These are phyloP conservation scores for Cystofilobasidium capitatum DNA, from an alignment of 768 basidiomycete species.

Conservation along the genomic window DNA sequence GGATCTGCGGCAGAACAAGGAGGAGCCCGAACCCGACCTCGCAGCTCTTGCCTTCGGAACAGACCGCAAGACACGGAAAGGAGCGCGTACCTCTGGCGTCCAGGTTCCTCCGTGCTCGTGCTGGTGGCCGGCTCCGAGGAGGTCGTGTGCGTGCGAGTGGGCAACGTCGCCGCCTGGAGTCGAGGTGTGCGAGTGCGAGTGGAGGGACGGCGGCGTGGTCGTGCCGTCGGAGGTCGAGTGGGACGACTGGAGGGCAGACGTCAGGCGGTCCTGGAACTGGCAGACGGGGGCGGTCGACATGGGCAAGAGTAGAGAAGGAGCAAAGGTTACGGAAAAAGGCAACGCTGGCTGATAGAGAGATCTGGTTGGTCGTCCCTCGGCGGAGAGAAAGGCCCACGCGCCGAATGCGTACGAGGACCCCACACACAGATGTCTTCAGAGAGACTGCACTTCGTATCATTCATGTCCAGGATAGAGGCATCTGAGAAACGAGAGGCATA, in stretches of 20 bases:
- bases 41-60: too few relatives aligned
- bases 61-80: background rate
- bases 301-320: background rate
- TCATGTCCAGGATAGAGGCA: too few relatives aligned
- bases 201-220: background rate
- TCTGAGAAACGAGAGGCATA: too few relatives aligned
- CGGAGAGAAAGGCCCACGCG: too few relatives aligned
- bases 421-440: too few relatives aligned
- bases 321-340: background rate
- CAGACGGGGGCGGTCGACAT: slow-evolving; percentile 29
- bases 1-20: background rate
- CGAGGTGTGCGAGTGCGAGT: slow-evolving; percentile 5
- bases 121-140: slow-evolving; percentile 44
- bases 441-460: too few relatives aligned
- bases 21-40: background rate
- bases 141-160: slow-evolving; percentile 50
- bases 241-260: slow-evolving; percentile 28
- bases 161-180: slow-evolving; percentile 30
- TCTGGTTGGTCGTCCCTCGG: too few relatives aligned
- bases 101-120: slow-evolving; percentile 42
- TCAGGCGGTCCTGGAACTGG: slow-evolving; percentile 39
- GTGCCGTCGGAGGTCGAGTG: background rate
- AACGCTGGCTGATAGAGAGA: too few relatives aligned
- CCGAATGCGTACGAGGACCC: too few relatives aligned
- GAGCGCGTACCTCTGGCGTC: slow-evolving; percentile 41